Conservation (phyloP, 2,329 filamentous ascomycete species). For the Fusarium drepaniforme region DNA sequence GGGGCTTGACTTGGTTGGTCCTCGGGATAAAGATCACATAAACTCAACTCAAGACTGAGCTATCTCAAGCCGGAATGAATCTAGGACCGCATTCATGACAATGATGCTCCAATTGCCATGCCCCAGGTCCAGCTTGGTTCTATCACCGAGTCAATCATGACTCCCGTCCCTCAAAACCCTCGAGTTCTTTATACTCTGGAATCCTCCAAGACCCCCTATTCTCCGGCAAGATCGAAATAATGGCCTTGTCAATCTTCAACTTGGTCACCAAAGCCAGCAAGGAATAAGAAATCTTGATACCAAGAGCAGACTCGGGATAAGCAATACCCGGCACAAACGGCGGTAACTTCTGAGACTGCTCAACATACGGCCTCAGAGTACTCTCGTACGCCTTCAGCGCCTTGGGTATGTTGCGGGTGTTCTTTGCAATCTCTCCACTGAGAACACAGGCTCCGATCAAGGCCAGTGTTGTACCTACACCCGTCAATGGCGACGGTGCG, state of each 20-base stretch:
- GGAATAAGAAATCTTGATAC: slow-evolving; percentile 39
- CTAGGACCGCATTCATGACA: neutral
- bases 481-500: slow-evolving; percentile 59
- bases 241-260: slow-evolving; percentile 26
- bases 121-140: neutral
- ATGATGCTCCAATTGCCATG: neutral
- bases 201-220: slow-evolving; percentile 25
- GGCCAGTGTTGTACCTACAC: slow-evolving; percentile 61
- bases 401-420: slow-evolving; percentile 37
- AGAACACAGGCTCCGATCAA: slow-evolving; percentile 63
- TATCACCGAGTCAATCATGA: no score
- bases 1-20: neutral
- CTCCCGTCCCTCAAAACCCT: neutral
- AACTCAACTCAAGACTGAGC: neutral
- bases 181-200: slow-evolving; percentile 16
- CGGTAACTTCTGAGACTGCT: slow-evolving; percentile 51
- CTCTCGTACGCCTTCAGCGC: slow-evolving; percentile 56
- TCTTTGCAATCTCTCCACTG: slow-evolving; percentile 57
- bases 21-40: neutral
- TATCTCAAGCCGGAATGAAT: neutral
- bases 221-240: slow-evolving; percentile 27
- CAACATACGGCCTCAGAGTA: slow-evolving; percentile 54
- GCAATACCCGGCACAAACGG: slow-evolving; percentile 43
- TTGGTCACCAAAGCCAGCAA: slow-evolving; percentile 22
- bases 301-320: slow-evolving; percentile 45